Conservation (phyloP, 768 basidiomycete genomes). For the Goffeauzyma gilvescens region DNA sequence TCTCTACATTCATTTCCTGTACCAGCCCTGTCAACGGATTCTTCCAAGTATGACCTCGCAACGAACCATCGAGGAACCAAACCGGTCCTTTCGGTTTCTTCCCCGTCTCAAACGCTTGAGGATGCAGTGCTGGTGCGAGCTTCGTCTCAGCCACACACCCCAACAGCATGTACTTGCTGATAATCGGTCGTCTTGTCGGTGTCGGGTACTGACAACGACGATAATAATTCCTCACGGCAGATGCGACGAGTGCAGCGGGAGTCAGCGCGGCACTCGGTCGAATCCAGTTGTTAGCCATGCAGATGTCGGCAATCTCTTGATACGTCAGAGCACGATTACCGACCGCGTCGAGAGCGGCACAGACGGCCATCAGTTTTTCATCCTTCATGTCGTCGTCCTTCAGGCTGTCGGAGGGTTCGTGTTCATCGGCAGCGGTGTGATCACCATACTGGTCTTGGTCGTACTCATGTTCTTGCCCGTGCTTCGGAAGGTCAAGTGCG, state of each 20-base stretch:
- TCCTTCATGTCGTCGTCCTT: slow-evolving; percentile 2
- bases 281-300: slow-evolving; percentile 1
- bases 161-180: background rate
- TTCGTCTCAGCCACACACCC: background rate
- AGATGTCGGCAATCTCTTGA: slow-evolving; percentile 1
- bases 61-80: background rate
- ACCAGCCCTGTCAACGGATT: slow-evolving; percentile 1
- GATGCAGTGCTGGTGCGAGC: background rate
- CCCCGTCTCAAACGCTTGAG: background rate
- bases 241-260: background rate
- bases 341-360: slow-evolving; percentile 1
- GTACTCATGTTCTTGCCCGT: no score
- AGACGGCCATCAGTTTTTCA: slow-evolving; percentile 4
- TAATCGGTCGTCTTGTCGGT: background rate
- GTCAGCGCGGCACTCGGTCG: slow-evolving; percentile 4
- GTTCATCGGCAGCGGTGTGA: no score
- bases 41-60: background rate
- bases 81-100: background rate
- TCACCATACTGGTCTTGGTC: no score
- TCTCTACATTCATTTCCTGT: no score
- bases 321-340: slow-evolving; percentile 2
- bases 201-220: background rate
- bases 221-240: background rate
- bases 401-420: no score
- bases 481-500: no score